phyloP scores from a whole-genome alignment of 495 filamentous ascomycete species.

The Xylaria intraflava region DNA sequence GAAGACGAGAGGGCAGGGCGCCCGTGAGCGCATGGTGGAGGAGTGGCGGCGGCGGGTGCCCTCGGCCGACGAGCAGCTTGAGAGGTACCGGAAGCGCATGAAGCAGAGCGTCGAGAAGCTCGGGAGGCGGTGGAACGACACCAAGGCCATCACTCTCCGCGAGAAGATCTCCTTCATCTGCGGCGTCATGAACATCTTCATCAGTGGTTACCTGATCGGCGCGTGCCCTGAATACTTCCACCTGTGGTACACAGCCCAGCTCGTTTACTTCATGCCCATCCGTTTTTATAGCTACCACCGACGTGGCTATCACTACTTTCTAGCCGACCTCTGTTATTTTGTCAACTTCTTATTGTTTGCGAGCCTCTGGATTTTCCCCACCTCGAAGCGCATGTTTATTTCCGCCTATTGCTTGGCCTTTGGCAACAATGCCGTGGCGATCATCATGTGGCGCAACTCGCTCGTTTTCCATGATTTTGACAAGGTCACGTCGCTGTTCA shows the following conservation, averaged over 20 bases:
- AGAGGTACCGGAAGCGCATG: slow-evolving; percentile 84
- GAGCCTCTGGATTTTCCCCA: slow-evolving; percentile 83
- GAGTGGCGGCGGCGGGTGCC: slow-evolving; percentile 80
- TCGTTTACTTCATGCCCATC: slow-evolving; percentile 93
- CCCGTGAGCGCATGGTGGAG: slow-evolving; percentile 68
- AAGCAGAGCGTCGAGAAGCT: slow-evolving; percentile 79
- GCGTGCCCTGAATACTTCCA: slow-evolving; percentile 81
- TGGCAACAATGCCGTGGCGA: slow-evolving; percentile 94
- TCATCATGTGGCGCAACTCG: slow-evolving; percentile 99
- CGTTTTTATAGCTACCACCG: slow-evolving; percentile 85
- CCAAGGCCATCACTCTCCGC: slow-evolving; percentile 74
- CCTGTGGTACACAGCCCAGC: slow-evolving; percentile 80
- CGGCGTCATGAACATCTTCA: slow-evolving; percentile 92
- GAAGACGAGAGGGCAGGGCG: slow-evolving; percentile 38
- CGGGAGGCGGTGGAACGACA: slow-evolving; percentile 78
- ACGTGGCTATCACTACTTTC: slow-evolving; percentile 91
- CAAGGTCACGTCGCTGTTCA: slow-evolving; percentile 93
- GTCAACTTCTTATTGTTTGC: slow-evolving; percentile 83
- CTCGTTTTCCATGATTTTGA: slow-evolving; percentile 97
- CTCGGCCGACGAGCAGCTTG: slow-evolving; percentile 84
- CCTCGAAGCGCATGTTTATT: slow-evolving; percentile 87
- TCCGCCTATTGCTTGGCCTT: slow-evolving; percentile 86
- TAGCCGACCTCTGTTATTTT: slow-evolving; percentile 96
- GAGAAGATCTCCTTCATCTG: slow-evolving; percentile 96
- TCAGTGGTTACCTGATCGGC: slow-evolving; percentile 90